These are phyloP conservation scores for Xeromyces bisporus DNA, from an alignment of 495 filamentous ascomycete genomes.

Conservation along the genomic window DNA sequence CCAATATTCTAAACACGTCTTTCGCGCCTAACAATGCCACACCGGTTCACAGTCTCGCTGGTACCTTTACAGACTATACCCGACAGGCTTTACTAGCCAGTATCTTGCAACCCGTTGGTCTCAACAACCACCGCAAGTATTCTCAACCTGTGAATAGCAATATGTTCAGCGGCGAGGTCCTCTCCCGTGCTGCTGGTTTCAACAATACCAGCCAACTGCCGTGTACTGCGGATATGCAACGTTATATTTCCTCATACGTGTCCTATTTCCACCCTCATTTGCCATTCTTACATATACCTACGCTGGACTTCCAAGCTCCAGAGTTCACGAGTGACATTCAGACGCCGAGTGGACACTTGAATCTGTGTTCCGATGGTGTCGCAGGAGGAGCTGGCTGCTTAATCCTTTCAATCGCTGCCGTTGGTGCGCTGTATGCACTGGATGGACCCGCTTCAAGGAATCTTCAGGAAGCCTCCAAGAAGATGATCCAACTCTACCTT, in stretches of 20 bases:
- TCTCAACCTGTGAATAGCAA: slow-evolving; percentile 48
- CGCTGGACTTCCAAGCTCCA: slow-evolving; percentile 73
- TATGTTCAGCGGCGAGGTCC: slow-evolving; percentile 25
- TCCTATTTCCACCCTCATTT: slow-evolving; percentile 89
- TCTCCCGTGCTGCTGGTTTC: slow-evolving; percentile 28
- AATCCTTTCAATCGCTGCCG: slow-evolving; percentile 88
- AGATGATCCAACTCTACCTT: slow-evolving; percentile 84
- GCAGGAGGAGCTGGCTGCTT: slow-evolving; percentile 76
- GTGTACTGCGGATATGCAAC: slow-evolving; percentile 79
- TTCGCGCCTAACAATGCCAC: slow-evolving; percentile 36
- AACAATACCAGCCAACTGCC: slow-evolving; percentile 47
- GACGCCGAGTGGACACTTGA: slow-evolving; percentile 32
- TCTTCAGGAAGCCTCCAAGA: slow-evolving; percentile 83
- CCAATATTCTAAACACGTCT: slow-evolving; percentile 36
- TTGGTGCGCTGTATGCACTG: slow-evolving; percentile 87
- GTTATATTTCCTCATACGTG: slow-evolving; percentile 83
- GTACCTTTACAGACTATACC: slow-evolving; percentile 87
- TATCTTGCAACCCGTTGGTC: slow-evolving; percentile 58
- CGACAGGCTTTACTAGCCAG: slow-evolving; percentile 71
- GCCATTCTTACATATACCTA: slow-evolving; percentile 85
- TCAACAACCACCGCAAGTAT: slow-evolving; percentile 61
- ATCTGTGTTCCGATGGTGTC: slow-evolving; percentile 44
- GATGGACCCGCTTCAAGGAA: slow-evolving; percentile 67
- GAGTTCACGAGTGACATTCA: slow-evolving; percentile 44
- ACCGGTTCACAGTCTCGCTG: slow-evolving; percentile 47